phyloP scores from a whole-genome alignment of 345 rosid species.

The thale cress (Arabidopsis thaliana) region TAIR10.1 NC_003074.8:15358001-15358500 shows the following conservation, averaged over 20 bases:
- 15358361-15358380: conserved; percentile 14
- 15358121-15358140: too few relatives aligned
- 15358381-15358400: not conserved
- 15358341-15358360: conserved; percentile 26
- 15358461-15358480: not conserved
- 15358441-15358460: conserved; percentile 17
- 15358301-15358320: not conserved
- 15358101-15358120: too few relatives aligned
- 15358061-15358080: too few relatives aligned
- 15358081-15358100: too few relatives aligned
- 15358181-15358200: not conserved
- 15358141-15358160: too few relatives aligned
- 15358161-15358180: not conserved
- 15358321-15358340: not conserved
- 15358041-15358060: too few relatives aligned
- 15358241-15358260: too few relatives aligned
- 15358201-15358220: not conserved
- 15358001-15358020: too few relatives aligned
- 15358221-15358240: too few relatives aligned
- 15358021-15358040: too few relatives aligned
- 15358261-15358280: not conserved
- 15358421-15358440: conserved; percentile 11
- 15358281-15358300: not conserved
- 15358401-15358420: conserved; percentile 26
- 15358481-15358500: not conserved